Percentiles rank a stretch among this genome's conserved stretches.
Conservation (phyloP, 345 rosid species). For the Camelina hispida region DNA sequence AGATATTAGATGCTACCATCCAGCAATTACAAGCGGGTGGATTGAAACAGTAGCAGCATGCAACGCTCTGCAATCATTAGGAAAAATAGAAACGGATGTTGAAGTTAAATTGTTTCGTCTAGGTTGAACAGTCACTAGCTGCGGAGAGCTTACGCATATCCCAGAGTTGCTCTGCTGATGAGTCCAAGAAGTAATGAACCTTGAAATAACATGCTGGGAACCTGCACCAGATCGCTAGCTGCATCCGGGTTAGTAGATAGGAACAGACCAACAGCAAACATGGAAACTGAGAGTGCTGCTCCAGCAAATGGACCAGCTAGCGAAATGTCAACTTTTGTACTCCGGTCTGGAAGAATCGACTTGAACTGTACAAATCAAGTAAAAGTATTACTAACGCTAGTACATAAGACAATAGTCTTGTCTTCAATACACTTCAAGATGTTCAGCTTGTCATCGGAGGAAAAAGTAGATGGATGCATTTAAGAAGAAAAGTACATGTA, state of each 20-base stretch:
- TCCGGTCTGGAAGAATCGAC: slow-evolving; percentile 90
- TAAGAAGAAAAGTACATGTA: neutral
- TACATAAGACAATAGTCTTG: neutral
- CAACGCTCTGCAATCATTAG: slow-evolving; percentile 64
- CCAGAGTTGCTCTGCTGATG: slow-evolving; percentile 89
- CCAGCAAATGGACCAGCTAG: slow-evolving; percentile 97
- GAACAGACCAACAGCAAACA: slow-evolving; percentile 86
- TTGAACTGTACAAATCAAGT: slow-evolving; percentile 68
- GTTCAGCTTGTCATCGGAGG: neutral
- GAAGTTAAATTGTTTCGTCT: slow-evolving; percentile 20
- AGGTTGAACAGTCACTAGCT: slow-evolving; percentile 35
- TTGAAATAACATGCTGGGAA: slow-evolving; percentile 89
- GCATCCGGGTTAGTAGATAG: slow-evolving; percentile 76
- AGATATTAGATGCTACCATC: slow-evolving; percentile 64
- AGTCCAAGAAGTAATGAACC: slow-evolving; percentile 97
- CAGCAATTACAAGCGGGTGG: slow-evolving; percentile 95
- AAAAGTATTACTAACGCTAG: neutral
- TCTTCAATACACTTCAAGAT: neutral
- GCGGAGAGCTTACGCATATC: slow-evolving; percentile 71
- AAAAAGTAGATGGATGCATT: slow-evolving; percentile 2
- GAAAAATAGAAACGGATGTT: slow-evolving; percentile 7
- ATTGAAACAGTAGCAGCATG: slow-evolving; percentile 85
- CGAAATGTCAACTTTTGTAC: slow-evolving; percentile 85
- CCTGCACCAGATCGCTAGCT: slow-evolving; percentile 85
- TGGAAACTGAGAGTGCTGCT: slow-evolving; percentile 83